These are phyloP conservation scores for Polysphondylium violaceum DNA, from an alignment of 78 protist genomes.

Conservation along the genomic window DNA sequence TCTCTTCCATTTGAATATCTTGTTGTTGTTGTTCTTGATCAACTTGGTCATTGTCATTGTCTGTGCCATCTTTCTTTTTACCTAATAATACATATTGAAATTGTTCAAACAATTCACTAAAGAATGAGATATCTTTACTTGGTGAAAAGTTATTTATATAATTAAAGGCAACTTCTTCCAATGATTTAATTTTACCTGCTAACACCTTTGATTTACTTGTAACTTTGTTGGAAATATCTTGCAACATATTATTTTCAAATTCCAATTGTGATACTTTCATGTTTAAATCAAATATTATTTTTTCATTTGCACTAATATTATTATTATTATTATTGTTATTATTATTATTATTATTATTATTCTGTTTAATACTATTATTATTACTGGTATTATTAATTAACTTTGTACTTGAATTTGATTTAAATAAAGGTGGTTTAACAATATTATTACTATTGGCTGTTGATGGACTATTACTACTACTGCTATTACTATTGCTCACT, in stretches of 20 bases:
- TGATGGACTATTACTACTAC: neutral
- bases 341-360: neutral
- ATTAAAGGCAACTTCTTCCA: slow-evolving; percentile 47
- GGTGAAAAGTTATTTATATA: slow-evolving; percentile 48
- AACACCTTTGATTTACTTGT: slow-evolving; percentile 45
- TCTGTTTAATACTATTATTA: neutral
- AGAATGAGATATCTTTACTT: slow-evolving; percentile 12
- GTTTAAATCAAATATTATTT: slow-evolving; percentile 21
- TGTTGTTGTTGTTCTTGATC: neutral
- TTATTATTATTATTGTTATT: neutral
- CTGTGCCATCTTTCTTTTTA: neutral
- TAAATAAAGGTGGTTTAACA: neutral
- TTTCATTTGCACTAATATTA: slow-evolving; percentile 3
- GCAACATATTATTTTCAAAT: slow-evolving; percentile 72
- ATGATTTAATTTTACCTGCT: slow-evolving; percentile 4
- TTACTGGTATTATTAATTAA: neutral
- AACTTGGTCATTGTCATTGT: neutral
- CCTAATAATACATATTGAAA: neutral
- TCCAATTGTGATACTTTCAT: slow-evolving; percentile 75
- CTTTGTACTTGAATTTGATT: neutral
- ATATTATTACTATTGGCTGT: neutral
- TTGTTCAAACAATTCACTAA: slow-evolving; percentile 16
- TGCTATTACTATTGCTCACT: neutral
- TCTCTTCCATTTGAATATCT: neutral
- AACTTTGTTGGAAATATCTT: slow-evolving; percentile 56